Base-by-base conservation (phyloP, 108 stramenopile genomes). In the Nitzschia sp. region DNA sequence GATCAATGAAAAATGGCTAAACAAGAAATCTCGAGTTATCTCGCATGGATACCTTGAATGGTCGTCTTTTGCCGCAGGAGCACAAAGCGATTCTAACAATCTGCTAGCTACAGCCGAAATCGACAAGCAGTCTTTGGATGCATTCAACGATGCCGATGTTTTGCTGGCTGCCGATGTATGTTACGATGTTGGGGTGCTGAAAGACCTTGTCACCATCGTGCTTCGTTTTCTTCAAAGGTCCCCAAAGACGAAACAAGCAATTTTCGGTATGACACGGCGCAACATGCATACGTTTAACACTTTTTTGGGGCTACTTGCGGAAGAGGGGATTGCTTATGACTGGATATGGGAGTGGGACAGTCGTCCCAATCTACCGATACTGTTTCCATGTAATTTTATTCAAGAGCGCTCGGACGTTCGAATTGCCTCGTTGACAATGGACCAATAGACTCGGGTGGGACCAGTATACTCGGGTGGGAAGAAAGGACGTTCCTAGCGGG, bases 161-260 rank as follows among this genome's bases (percentile, higher is more conserved):
- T 29, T 91, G 32, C 31, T 91, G 2, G 90, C 86, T 23, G 90
- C 86, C 23, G 90, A 91, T 70, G 85, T 87, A 2, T 71, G 79
- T 8, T 91, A 91, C 55, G 84, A 84, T 69, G 46, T 59, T 9
- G n/a, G 63, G 0, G 47, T 60, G 13, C 66, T 90, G n/a, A 63
- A 72, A 8, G 34, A 50, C 38, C 66, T 90, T 2, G 78, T 83
- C 3, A 13, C 57, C 1, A 69, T 77, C 5, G 79, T 87, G 0
- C 57, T 45, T 0, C 45, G 46, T 26, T 85, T 90, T 58, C 66
- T 90, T 11, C 48, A 35, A 9, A 34, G 45, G 47, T 35, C 32
- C 5, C 29, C 54, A 29, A 56, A 28, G 2, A 28, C 59, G 31
- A 59, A 73, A 58, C 11, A 66, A 13, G 85, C 82, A 0, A 66